Base-by-base conservation (phyloP, 1,284 basidiomycete genomes). In the Schizopora paradoxa region DNA sequence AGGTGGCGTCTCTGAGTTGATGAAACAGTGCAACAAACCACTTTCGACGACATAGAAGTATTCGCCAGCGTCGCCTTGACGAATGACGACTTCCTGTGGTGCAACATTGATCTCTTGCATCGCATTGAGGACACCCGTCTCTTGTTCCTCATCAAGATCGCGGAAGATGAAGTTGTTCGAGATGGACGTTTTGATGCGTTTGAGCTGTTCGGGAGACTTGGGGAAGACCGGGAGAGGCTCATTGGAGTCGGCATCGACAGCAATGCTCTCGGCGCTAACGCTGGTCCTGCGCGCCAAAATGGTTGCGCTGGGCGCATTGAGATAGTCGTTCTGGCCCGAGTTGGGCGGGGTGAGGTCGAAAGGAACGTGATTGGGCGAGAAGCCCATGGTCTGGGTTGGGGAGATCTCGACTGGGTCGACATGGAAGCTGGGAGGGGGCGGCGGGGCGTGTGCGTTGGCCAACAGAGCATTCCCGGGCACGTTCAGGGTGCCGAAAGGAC, bases 21-120 rank as follows among this genome's bases (percentile, higher is more conserved):
- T 89, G 67, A 82, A 98, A 58, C 93, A 90, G 59, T 96, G 80
- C 48, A 99, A 74, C 41, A 83, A 69, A 1, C 95, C 95, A 33
- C 77, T 77, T 66, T 99, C 96, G 54, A 98, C 92, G 47, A 98
- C 88, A 66, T 99, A 99, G 66, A 98, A 99, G 68, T 86, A 96
- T 60, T 98, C 94, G 41, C 95, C 95, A 29, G 91, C 89, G 54
- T 94, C 95, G 37, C 96, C 95, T 66, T 99, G 95, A 51, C 90
- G 81, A 57, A 99, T 98, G 50, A 99, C 86, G 23, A 91, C 82
- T 50, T 91, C 84, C 51, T 86, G 82, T 45, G 79, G 69, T 14
- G 67, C 67, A 10, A 92, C 81, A 11, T 69, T 74, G 48, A 84
- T 77, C 67, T 99, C 96, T 63, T 88, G 88, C 94, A 99, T 98